These are phyloP conservation scores for Hyphopichia buzzinii DNA, from an alignment of 1,139 yeast genomes.

Conservation along the genomic window DNA sequence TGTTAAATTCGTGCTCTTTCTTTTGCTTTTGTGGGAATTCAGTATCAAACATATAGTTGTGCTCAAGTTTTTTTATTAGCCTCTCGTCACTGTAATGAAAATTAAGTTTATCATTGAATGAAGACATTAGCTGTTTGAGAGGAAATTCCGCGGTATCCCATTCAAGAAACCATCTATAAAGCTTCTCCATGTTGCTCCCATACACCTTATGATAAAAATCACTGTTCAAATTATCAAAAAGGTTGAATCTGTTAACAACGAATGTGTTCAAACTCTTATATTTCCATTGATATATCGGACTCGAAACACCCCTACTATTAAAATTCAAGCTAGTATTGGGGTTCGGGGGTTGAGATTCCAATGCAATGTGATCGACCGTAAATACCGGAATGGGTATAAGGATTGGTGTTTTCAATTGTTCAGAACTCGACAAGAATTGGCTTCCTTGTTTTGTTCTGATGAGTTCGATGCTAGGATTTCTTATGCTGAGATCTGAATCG, in stretches of 20 bases:
- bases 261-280: conserved; percentile 29
- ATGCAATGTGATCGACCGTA: conserved; percentile 36
- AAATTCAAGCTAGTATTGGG: conserved; percentile 13
- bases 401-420: conserved; percentile 27
- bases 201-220: conserved; percentile 25
- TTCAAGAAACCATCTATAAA: conserved; percentile 26
- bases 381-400: conserved; percentile 38
- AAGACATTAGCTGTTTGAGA: conserved; percentile 8
- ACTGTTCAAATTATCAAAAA: conserved; percentile 14
- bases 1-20: not conserved
- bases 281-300: conserved; percentile 31
- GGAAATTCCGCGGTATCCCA: conserved; percentile 20
- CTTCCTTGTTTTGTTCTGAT: conserved; percentile 18
- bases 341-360: conserved; percentile 26
- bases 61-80: conserved; percentile 21
- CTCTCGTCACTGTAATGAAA: conserved; percentile 24
- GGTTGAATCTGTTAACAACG: conserved; percentile 26
- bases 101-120: conserved; percentile 21
- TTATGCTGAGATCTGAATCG: conserved; percentile 49
- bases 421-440: not conserved
- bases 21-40: conserved; percentile 3
- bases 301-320: conserved; percentile 16
- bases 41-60: conserved; percentile 11
- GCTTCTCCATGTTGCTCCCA: conserved; percentile 25
- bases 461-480: conserved; percentile 39